Evolutionary conservation across 164 flowering plant species (phyloP).

Genomic region (Tinospora cordifolia): DNA sequence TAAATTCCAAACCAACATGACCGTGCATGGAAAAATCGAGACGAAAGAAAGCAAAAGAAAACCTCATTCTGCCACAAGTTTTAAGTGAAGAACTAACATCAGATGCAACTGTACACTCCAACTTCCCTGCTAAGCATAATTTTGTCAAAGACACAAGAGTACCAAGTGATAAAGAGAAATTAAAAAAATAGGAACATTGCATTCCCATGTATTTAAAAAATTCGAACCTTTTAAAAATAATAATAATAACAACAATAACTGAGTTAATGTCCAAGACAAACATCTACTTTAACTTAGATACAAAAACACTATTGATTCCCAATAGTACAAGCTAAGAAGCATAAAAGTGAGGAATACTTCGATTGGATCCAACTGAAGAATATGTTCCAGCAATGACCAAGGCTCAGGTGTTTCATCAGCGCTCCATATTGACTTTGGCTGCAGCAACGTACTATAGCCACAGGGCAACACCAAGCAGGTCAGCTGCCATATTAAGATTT

Average conservation of each 20-base stretch:
- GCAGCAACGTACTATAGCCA: constrained; percentile 42
- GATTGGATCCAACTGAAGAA: constrained; percentile 75
- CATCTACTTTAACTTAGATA: neutral
- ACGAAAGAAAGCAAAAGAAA: neutral
- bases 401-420: constrained; percentile 50
- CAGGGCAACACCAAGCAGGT: constrained; percentile 74
- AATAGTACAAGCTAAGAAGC: neutral
- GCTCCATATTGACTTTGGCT: constrained; percentile 80
- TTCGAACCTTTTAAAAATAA: no score
- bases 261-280: neutral
- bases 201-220: neutral
- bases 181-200: neutral
- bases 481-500: constrained; percentile 48
- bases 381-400: constrained; percentile 58
- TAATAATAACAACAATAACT: no score
- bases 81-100: neutral
- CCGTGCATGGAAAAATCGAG: neutral
- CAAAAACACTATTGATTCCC: neutral
- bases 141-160: neutral
- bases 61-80: neutral
- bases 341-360: constrained; percentile 47
- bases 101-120: neutral
- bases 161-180: neutral
- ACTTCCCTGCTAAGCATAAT: neutral
- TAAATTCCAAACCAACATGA: neutral